phyloP scores from a whole-genome alignment of 345 rosid genomes.

The Eucalyptus curtisii region DNA sequence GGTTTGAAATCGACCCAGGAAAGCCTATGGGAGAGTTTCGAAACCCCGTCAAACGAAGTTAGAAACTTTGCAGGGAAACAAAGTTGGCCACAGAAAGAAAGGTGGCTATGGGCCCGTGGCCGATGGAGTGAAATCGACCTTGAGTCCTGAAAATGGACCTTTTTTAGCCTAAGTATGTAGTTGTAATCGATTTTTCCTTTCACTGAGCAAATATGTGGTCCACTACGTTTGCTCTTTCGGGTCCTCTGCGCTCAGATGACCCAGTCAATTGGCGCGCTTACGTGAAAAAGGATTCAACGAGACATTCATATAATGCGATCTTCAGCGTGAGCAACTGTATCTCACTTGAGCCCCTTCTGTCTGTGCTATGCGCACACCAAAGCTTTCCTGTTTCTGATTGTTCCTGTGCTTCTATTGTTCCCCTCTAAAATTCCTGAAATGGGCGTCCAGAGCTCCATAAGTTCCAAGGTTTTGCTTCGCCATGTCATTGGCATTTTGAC shows the following conservation, averaged over 20 bases:
- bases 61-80: neutral
- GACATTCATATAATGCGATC: neutral
- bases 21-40: neutral
- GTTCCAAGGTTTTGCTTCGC: neutral
- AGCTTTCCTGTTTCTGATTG: neutral
- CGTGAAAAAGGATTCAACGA: neutral
- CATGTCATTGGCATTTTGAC: neutral
- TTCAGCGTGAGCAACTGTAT: neutral
- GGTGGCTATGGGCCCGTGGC: neutral
- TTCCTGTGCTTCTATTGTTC: neutral
- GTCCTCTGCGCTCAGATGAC: neutral
- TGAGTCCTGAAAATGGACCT: neutral
- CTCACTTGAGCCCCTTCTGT: neutral
- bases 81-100: neutral
- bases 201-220: neutral
- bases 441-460: neutral
- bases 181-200: neutral
- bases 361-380: neutral
- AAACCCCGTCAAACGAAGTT: neutral
- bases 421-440: neutral
- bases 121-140: neutral
- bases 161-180: neutral
- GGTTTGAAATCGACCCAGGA: neutral
- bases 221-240: neutral
- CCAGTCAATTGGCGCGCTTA: neutral